Base-by-base conservation (phyloP, 2,329 filamentous ascomycete species). In the Trichoderma oligosporum region DNA sequence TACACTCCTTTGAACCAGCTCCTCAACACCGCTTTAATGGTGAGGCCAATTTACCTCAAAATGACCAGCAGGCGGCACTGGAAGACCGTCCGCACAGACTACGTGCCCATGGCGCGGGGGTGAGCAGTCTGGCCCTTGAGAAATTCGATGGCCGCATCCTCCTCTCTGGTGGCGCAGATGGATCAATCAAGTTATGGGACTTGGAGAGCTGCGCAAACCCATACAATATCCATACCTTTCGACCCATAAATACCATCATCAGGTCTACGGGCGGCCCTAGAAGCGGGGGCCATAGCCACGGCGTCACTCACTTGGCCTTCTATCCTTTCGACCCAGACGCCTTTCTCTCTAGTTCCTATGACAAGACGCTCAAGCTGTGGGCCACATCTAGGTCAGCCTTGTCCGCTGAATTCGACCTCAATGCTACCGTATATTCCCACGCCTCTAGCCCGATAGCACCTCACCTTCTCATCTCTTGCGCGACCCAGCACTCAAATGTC, bases 101-200 rank as follows among this genome's bases (percentile, higher is more conserved):
- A 59, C 80, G 80, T 77, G 89, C 91, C 1, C 91, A 96, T 71
- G 81, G 83, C 54, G 82, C 89, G 4, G 91, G 91, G 12, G 88
- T 92, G 35, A 94, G 87, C 67, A 84, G 87, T 36, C 75, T 97
- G 38, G 85, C 88, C 0, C 80, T 96, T 36, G 92, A 97, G 66
- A 83, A 85, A 48, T 91, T 94, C 66, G 89, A 94, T 61, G 90
- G 89, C 3, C 68, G 70, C 65, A 88, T 89, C 63, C 79, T 97
- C 61, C 73, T 96, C 2, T 96, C 92, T 0, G 93, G 90, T 4
- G 91, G 92, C 27, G 87, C 89, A 4, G 91, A 96, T 68, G 89
- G 88, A 8, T 88, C 88, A 1, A 84, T 97, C 66, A 88, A 86
- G 63, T 74, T 97, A 44, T 97, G 92, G 92, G 87, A 97, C 72